Conservation (phyloP, 2,329 filamentous ascomycete species). For the Paecilomyces variotii region DNA sequence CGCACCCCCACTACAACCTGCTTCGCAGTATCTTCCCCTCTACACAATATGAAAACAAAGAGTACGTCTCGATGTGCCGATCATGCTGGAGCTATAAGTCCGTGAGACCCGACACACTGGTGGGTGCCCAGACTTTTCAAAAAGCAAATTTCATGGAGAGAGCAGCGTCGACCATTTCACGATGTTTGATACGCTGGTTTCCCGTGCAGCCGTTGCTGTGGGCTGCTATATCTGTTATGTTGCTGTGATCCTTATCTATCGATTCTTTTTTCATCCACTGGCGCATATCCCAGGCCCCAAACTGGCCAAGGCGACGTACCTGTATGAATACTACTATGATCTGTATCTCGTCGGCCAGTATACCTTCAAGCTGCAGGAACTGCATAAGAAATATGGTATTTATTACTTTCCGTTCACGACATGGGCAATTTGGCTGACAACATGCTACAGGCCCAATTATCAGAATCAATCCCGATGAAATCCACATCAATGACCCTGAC, state of each 20-base stretch:
- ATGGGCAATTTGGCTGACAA: not conserved
- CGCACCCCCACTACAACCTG: not conserved
- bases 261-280: conserved; percentile 19
- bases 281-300: conserved; percentile 18
- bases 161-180: not conserved
- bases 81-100: not conserved
- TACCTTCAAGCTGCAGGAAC: conserved; percentile 17
- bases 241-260: conserved; percentile 9
- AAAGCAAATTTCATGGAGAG: not conserved
- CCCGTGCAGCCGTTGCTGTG: not conserved
- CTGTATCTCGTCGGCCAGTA: conserved; percentile 13
- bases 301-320: conserved; percentile 17
- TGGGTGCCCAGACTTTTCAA: not conserved
- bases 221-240: not conserved
- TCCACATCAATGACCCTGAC: conserved; percentile 19
- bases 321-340: conserved; percentile 20
- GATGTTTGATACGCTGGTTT: not conserved
- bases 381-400: conserved; percentile 20
- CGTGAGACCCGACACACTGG: not conserved
- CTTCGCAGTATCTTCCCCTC: not conserved
- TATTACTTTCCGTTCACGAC: no score
- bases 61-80: not conserved
- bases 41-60: not conserved
- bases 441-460: conserved; percentile 13
- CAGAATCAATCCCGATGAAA: conserved; percentile 20